Evolutionary conservation across 2,329 filamentous ascomycete genomes (phyloP), one percentile per base, ranked within the genome.

Genomic region (Epichloe glyceriae): DNA sequence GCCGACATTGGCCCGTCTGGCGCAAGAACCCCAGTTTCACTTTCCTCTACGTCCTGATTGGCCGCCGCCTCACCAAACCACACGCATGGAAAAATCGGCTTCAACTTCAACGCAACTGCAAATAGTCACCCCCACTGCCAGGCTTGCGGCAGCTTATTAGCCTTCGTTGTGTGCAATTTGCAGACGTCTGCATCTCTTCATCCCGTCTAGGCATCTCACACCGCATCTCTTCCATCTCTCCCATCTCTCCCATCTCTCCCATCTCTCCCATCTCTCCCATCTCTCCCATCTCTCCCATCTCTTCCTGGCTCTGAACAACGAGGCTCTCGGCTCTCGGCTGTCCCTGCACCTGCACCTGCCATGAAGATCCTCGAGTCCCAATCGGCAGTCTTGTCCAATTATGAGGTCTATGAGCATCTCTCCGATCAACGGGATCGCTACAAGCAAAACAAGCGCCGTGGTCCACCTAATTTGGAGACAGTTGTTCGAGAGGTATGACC

Each of bases 361-460:
- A 82, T 84, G 80, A 83, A 86, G 75, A 78, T 89, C 61, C 69
- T 88, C 58, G 83, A 85, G 61, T 72, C 83, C 3, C 83, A 88
- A 62, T 79, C 79, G 33, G 83, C 82, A 5, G 74, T 83, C 41
- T 71, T 89, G 60, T 79, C 80, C 63, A 88, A 88, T 65, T 83
- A 79, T 56, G 85, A 88, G 71, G 83, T 88, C 55, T 82, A 82
- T 59, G 71, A 75, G 51, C 83, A 86, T 58, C 67, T 88, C 39
- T 67, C 68, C 5, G 74, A 82, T 45, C 76, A 80, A 60, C 72
- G 73, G 48, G 66, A 70, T 50, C 68, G 70, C 46, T 76, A 80
- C 58, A 73, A 77, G 60, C 66, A 69, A 41, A 65, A 70, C 49
- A 74, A 74, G 54, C 73, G 71, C 15, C 70, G 73, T 40, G 71